phyloP scores from a whole-genome alignment of 768 basidiomycete genomes.

The Pisolithus marmoratus region DNA sequence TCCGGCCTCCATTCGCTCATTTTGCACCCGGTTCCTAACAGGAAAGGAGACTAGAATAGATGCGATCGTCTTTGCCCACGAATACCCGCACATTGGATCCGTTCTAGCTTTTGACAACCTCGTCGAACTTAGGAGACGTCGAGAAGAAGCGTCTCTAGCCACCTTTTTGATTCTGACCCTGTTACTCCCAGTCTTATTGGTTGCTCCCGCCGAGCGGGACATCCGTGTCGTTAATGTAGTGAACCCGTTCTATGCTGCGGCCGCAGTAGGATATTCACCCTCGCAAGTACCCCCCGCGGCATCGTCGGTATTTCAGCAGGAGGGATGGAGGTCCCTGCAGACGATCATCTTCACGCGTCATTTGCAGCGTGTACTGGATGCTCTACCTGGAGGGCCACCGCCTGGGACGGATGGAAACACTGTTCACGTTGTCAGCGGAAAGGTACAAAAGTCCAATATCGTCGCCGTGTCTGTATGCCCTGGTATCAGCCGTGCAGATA shows the following conservation, averaged over 20 bases:
- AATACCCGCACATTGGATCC: conserved; percentile 61
- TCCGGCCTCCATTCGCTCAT: conserved; percentile 59
- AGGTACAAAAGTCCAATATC: conserved; percentile 63
- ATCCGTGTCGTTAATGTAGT: conserved; percentile 85
- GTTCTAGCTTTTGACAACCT: conserved; percentile 28
- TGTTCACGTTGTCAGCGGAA: conserved; percentile 34
- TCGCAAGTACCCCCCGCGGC: conserved; percentile 23
- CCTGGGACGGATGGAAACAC: conserved; percentile 33
- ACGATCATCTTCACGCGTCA: conserved; percentile 64
- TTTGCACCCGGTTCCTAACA: conserved; percentile 63
- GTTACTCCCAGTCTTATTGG: conserved; percentile 72
- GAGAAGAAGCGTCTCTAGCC: conserved; percentile 52
- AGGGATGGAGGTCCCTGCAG: conserved; percentile 63
- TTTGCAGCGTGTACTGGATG: conserved; percentile 79
- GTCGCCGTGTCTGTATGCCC: conserved; percentile 70
- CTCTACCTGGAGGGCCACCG: conserved; percentile 61
- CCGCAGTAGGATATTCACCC: conserved; percentile 40
- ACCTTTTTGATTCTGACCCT: conserved; percentile 77
- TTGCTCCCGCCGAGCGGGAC: conserved; percentile 81
- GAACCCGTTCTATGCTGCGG: conserved; percentile 88
- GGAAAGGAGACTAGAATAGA: conserved; percentile 68
- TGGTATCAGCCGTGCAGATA: conserved; percentile 69
- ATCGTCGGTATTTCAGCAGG: conserved; percentile 39
- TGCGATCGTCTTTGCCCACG: conserved; percentile 73
- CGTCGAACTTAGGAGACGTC: conserved; percentile 27